Base-by-base conservation (phyloP, 2,329 filamentous ascomycete species). In the Trichoderma sp. region DNA sequence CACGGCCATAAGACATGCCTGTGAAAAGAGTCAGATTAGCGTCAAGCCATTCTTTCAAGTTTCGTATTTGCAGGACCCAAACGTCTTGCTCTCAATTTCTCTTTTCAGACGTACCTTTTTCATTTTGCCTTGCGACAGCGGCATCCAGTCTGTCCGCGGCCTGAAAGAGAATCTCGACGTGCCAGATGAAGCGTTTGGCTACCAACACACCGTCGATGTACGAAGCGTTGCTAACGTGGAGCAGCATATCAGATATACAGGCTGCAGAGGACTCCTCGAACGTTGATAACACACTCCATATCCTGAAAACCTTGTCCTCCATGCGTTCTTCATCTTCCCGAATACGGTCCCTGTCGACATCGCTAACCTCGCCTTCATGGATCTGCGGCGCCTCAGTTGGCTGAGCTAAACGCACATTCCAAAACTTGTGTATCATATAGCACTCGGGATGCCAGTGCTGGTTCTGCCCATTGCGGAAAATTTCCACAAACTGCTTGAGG, bases 381-480 rank as follows among this genome's bases (percentile, higher is more conserved):
- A 79, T 80, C 68, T 84, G 81, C 43, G 83, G 76, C 13, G 80
- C 77, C 68, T 89, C 84, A 51, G 86, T 85, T 13, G 87, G 84
- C 30, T 89, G 86, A 13, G 89, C 89, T 46, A 99, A 84, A 63
- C 96, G 90, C 70, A 99, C 96, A 77, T 98, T 99, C 96, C 96
- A 99, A 81, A 98, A 99, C 77, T 99, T 99, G 83, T 99, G 96
- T 71, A 99, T 99, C 96, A 99, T 99, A 81, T 99, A 99, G 80
- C 96, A 99, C 81, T 99, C 96, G 2, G 96, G 96, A 78, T 99
- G 96, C 96, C 96, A 99, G 79, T 99, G 96, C 77, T 99, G 96
- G 77, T 98, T 97, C 78, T 97, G 92, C 2, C 95, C 95, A 79
- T 98, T 98, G 74, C 96, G 91, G 81, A 94, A 99, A 71, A 99